These are phyloP conservation scores for Tripterygium wilfordii DNA, from an alignment of 177 flowering plant genomes.

Conservation along the genomic window DNA sequence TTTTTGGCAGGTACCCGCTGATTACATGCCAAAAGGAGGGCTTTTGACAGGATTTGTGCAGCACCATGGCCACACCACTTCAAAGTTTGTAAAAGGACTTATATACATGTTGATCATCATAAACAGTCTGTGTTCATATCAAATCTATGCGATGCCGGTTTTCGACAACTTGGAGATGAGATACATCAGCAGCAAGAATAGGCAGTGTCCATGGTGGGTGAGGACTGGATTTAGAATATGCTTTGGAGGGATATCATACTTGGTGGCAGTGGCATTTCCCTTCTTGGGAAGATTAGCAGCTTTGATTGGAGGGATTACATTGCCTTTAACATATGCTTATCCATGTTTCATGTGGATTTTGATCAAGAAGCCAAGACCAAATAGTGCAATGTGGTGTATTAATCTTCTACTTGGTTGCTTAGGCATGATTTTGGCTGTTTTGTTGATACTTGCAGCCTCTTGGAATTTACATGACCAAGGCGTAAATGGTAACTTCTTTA, in stretches of 20 bases:
- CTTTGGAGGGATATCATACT: constrained; percentile 28
- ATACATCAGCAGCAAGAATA: constrained; percentile 29
- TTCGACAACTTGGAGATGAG: constrained; percentile 45
- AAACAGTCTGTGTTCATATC: constrained; percentile 34
- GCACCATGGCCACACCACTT: constrained; percentile 26
- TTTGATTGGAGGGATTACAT: constrained; percentile 43
- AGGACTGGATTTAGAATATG: constrained; percentile 21
- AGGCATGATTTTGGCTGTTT: constrained; percentile 31
- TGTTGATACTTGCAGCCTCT: constrained; percentile 26
- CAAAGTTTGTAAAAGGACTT: constrained; percentile 15
- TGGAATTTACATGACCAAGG: constrained; percentile 36
- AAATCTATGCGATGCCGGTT: constrained; percentile 44
- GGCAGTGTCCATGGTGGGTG: constrained; percentile 33
- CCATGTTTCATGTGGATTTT: constrained; percentile 65
- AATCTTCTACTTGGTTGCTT: constrained; percentile 34
- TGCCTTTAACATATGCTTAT: constrained; percentile 42
- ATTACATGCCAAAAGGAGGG: too few relatives aligned
- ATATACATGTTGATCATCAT: constrained; percentile 27
- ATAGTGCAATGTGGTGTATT: constrained; percentile 27
- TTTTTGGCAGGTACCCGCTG: constrained; percentile 31
- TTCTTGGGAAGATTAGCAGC: constrained; percentile 38
- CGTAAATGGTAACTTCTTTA: constrained; percentile 46
- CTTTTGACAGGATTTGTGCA: constrained; percentile 20
- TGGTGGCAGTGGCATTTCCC: constrained; percentile 44
- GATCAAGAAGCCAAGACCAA: constrained; percentile 25